These are phyloP conservation scores for Phialocephala sp. DNA, from an alignment of 2,329 filamentous ascomycete species.

Conservation along the genomic window DNA sequence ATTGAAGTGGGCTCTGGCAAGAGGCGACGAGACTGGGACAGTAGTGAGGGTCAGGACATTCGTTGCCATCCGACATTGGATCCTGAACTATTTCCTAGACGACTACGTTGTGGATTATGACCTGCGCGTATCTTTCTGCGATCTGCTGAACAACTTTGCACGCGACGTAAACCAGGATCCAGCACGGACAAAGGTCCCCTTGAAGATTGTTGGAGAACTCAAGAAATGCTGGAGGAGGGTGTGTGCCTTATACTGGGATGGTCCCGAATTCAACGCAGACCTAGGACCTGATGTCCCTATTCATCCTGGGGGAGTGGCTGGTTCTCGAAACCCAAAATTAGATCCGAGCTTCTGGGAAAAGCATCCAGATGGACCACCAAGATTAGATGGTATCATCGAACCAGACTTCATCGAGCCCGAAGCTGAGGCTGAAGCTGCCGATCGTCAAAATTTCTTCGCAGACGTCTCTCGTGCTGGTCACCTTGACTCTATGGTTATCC, in stretches of 20 bases:
- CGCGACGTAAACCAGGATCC: constrained; percentile 57
- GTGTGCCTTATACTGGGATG: constrained; percentile 89
- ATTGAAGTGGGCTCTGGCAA: constrained; percentile 82
- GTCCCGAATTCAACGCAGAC: constrained; percentile 66
- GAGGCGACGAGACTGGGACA: constrained; percentile 82
- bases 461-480: constrained; percentile 54
- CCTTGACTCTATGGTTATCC: constrained; percentile 54
- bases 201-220: constrained; percentile 91
- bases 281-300: constrained; percentile 71
- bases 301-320: constrained; percentile 74
- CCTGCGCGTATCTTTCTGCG: constrained; percentile 79
- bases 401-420: constrained; percentile 41
- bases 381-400: constrained; percentile 50
- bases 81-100: constrained; percentile 95
- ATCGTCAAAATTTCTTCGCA: constrained; percentile 51
- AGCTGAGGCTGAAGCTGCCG: constrained; percentile 26
- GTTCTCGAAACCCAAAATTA: constrained; percentile 60
- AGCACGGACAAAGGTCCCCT: constrained; percentile 55
- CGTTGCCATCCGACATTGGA: constrained; percentile 95
- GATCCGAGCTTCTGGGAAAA: constrained; percentile 61
- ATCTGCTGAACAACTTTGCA: constrained; percentile 74
- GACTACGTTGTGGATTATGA: constrained; percentile 83
- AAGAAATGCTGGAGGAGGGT: constrained; percentile 98
- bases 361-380: constrained; percentile 49
- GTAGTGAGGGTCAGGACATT: constrained; percentile 96